Base-by-base conservation (phyloP, 2,329 filamentous ascomycete genomes). In the Reticulascus tulasneorum region DNA sequence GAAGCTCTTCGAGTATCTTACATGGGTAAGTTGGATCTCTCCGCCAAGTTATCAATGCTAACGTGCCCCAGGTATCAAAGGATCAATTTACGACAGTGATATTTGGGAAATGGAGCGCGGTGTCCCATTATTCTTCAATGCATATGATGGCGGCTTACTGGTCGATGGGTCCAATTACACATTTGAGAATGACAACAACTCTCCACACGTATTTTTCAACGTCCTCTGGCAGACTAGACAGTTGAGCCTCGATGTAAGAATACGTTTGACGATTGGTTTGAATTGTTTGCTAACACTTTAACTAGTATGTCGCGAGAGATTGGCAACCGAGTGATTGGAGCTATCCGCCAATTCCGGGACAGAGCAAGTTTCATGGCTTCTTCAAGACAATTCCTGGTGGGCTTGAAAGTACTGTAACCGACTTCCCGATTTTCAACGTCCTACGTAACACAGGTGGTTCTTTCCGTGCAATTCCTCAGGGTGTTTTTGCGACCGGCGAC, bases 341-440 rank as follows among this genome's bases (percentile, higher is more conserved):
- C 1, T 73, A 68, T 39, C 71, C 64, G 2, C 64, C 69, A 0
- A 55, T 36, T 7, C 29, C 62, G 0, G 74, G 73, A 10, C 46
- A 51, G 20, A 77, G 77, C 53, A 68, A 65, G 49, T 56, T 76
- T 19, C 9, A 36, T 19, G 33, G 40, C 22, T 23, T 4, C 16
- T 22, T 20, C 27, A 29, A 24, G 29, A 26, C 26, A 18, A 37
- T 15, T 25, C 20, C 15, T 16, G 22, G 6, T 20, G 10, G 7
- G 21, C 21, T 13, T n/a, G 10, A 19, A 31, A 37, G 13, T 32
- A 27, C 18, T 17, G 21, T 9, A 18, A 18, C 5, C 35, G 22
- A 2, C 18, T 26, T 4, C 16, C n/a, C 23, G 13, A 26, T 7
- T 32, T 25, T n/a, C 28, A 27, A 9, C 28, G 35, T 5, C 26